phyloP scores from a whole-genome alignment of 2,329 filamentous ascomycete genomes.

The Colletotrichum gloeosporioides region DNA sequence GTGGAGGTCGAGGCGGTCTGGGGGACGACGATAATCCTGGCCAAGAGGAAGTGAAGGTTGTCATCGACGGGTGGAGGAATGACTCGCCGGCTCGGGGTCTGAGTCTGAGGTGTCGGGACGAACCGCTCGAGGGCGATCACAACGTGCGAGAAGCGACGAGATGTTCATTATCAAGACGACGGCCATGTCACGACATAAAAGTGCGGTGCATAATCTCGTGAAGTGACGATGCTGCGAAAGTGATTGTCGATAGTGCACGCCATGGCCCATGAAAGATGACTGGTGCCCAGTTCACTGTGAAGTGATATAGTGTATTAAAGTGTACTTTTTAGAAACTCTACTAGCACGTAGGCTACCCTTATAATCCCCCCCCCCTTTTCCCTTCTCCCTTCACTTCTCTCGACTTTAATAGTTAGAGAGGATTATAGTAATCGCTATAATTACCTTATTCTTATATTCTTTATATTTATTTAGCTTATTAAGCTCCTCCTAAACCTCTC shows the following conservation, averaged over 20 bases:
- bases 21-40: conserved; percentile 66
- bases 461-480: no score
- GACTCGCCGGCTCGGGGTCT: background rate
- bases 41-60: conserved; percentile 43
- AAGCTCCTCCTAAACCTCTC: no score
- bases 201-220: background rate
- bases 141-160: background rate
- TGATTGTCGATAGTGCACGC: background rate
- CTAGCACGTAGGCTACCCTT: no score
- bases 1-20: conserved; percentile 63
- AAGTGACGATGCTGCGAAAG: background rate
- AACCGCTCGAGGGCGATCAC: background rate
- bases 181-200: background rate
- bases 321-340: no score
- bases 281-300: background rate
- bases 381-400: no score
- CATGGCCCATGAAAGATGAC: background rate
- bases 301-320: no score
- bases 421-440: no score
- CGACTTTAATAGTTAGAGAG: no score
- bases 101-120: background rate
- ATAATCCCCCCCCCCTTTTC: no score
- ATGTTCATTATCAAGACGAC: background rate
- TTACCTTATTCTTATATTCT: no score
- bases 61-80: background rate